Percentiles rank a stretch among this genome's conserved stretches.
Evolutionary conservation across 371 early-diverging fungal genomes (phyloP).

Genomic region (Haplosporangium sp.): DNA sequence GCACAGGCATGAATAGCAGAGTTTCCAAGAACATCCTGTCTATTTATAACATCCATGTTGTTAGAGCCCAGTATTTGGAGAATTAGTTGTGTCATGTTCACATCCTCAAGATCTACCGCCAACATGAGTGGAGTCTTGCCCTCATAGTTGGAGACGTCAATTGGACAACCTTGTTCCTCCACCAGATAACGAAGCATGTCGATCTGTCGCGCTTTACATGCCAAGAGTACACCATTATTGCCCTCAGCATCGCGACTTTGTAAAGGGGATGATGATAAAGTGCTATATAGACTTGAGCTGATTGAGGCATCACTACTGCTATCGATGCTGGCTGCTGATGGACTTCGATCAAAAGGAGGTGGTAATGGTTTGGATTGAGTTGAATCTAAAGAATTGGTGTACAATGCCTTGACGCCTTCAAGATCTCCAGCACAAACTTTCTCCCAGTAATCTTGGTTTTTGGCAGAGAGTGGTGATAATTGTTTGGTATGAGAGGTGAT

Average conservation of each 20-base stretch:
- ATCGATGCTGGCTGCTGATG: conserved; percentile 22
- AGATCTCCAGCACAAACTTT: conserved; percentile 41
- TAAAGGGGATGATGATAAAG: conserved; percentile 15
- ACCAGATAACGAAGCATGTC: conserved; percentile 52
- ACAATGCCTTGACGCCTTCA: conserved; percentile 20
- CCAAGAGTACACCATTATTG: conserved; percentile 60
- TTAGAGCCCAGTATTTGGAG: conserved; percentile 23
- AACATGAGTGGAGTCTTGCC: conserved; percentile 61
- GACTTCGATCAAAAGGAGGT: conserved; percentile 13
- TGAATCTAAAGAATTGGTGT: background rate
- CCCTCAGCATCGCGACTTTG: conserved; percentile 60
- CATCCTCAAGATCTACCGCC: conserved; percentile 50
- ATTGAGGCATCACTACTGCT: conserved; percentile 20
- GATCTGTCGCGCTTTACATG: conserved; percentile 57
- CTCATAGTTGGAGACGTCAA: conserved; percentile 53
- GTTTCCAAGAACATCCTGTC: conserved; percentile 58
- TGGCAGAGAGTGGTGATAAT: conserved; percentile 54
- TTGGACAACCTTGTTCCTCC: conserved; percentile 13
- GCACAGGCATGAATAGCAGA: conserved; percentile 54
- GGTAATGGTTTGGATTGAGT: background rate
- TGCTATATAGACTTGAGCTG: conserved; percentile 3
- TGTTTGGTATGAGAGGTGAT: conserved; percentile 55
- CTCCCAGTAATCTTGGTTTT: conserved; percentile 59
- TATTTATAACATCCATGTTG: conserved; percentile 22
- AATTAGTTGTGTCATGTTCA: conserved; percentile 44